phyloP scores from a whole-genome alignment of 2,329 filamentous ascomycete genomes.

The Nemania bipapillata region DNA sequence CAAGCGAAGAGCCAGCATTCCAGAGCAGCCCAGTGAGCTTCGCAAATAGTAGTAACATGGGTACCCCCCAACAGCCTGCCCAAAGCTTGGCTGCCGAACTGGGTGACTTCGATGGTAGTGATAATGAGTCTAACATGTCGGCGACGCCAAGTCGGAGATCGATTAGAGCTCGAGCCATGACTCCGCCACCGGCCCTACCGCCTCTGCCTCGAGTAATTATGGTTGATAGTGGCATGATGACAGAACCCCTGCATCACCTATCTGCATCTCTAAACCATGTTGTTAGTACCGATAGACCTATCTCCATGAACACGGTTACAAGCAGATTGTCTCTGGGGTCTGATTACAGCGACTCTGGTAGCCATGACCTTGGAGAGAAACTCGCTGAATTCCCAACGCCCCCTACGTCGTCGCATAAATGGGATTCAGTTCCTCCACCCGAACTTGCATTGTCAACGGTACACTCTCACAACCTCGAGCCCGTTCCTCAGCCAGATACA shows the following conservation, averaged over 20 bases:
- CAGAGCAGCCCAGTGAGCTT: conserved; percentile 70
- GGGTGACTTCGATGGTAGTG: conserved; percentile 79
- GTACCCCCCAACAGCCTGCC: conserved; percentile 62
- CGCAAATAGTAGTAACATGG: conserved; percentile 60
- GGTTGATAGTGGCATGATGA: conserved; percentile 71
- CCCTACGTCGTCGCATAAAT: conserved; percentile 56
- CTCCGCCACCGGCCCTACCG: conserved; percentile 63
- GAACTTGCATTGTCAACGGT: conserved; percentile 59
- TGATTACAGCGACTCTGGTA: conserved; percentile 63
- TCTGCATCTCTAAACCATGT: conserved; percentile 45
- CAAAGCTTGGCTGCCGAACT: conserved; percentile 94
- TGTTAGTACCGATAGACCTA: conserved; percentile 51
- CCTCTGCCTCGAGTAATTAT: conserved; percentile 64
- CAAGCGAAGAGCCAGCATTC: conserved; percentile 68
- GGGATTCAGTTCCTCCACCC: conserved; percentile 50
- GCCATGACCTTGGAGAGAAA: conserved; percentile 64
- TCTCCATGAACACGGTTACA: conserved; percentile 58
- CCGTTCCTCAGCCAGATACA: conserved; percentile 41
- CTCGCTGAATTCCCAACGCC: conserved; percentile 66
- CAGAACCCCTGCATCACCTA: conserved; percentile 61
- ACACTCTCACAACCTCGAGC: conserved; percentile 57
- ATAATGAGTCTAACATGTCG: conserved; percentile 71
- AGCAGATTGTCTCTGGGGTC: conserved; percentile 61
- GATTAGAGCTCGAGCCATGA: conserved; percentile 54
- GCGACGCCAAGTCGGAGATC: conserved; percentile 67